These are phyloP conservation scores for Ophiobolus disseminans DNA, from an alignment of 2,329 filamentous ascomycete species.

Conservation along the genomic window DNA sequence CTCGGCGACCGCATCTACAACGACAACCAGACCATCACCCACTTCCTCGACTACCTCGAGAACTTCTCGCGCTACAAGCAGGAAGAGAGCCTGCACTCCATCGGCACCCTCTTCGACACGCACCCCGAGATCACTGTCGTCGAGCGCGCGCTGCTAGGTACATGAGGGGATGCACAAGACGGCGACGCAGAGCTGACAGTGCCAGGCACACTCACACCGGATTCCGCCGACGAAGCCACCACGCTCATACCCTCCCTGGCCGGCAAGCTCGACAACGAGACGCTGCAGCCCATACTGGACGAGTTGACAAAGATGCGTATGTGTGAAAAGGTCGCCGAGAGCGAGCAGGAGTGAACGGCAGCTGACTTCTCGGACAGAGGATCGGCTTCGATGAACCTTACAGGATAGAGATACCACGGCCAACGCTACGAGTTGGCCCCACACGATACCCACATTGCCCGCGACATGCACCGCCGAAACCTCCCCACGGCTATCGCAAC, in stretches of 20 bases:
- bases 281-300: conserved; percentile 85
- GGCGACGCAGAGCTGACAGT: conserved; percentile 19
- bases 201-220: conserved; percentile 87
- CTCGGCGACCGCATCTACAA: conserved; percentile 79
- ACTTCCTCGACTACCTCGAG: conserved; percentile 91
- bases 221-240: conserved; percentile 93
- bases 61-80: conserved; percentile 96
- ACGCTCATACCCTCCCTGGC: conserved; percentile 88
- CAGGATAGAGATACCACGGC: conserved; percentile 5
- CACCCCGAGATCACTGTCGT: conserved; percentile 86
- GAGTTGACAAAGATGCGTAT: conserved; percentile 83
- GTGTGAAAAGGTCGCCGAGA: conserved; percentile 14
- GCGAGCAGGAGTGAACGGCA: background rate
- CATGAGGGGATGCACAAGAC: conserved; percentile 51
- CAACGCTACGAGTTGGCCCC: no score
- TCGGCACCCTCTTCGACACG: conserved; percentile 82
- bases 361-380: conserved; percentile 34
- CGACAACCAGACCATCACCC: conserved; percentile 69
- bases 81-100: conserved; percentile 92
- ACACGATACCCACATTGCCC: no score
- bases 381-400: conserved; percentile 28
- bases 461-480: no score
- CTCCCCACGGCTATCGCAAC: no score
- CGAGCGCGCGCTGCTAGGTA: conserved; percentile 87
- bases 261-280: conserved; percentile 89